phyloP scores from a whole-genome alignment of 225 moss, liverwort and hornwort species.

The Pleurozium schreberi region DNA sequence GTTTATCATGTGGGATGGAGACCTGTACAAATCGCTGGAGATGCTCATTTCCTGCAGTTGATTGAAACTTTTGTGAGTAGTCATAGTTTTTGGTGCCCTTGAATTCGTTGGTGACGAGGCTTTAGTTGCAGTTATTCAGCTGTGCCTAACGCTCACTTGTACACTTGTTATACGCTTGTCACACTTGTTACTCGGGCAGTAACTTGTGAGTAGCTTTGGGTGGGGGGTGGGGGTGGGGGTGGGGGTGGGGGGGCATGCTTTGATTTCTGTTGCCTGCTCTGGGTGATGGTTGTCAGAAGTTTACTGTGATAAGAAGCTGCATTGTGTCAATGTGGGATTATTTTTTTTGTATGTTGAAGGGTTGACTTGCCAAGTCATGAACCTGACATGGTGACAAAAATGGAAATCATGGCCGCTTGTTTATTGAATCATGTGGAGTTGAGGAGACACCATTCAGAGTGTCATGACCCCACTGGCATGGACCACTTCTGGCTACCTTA shows the following conservation, averaged over 20 bases:
- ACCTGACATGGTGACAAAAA: neutral
- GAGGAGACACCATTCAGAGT: neutral
- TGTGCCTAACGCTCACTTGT: neutral
- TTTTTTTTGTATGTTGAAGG: neutral
- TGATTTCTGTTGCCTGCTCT: neutral
- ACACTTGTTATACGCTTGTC: neutral
- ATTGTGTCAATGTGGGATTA: neutral
- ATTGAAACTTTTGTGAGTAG: neutral
- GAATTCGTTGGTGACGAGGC: neutral
- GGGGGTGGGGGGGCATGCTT: neutral
- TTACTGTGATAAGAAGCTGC: neutral
- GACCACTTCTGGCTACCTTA: neutral
- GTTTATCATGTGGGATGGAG: neutral
- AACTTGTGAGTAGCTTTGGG: neutral
- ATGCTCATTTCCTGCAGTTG: neutral
- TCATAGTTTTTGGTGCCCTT: neutral
- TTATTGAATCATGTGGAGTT: neutral
- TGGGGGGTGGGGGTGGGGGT: too few relatives aligned
- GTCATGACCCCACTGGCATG: neutral
- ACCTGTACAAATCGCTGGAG: neutral
- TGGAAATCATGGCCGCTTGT: neutral
- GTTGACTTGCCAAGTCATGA: neutral
- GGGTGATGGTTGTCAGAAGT: neutral
- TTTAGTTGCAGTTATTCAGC: neutral
- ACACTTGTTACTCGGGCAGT: neutral